Base-by-base conservation (phyloP, 495 filamentous ascomycete species). In the Podospora pseudocomata region DNA sequence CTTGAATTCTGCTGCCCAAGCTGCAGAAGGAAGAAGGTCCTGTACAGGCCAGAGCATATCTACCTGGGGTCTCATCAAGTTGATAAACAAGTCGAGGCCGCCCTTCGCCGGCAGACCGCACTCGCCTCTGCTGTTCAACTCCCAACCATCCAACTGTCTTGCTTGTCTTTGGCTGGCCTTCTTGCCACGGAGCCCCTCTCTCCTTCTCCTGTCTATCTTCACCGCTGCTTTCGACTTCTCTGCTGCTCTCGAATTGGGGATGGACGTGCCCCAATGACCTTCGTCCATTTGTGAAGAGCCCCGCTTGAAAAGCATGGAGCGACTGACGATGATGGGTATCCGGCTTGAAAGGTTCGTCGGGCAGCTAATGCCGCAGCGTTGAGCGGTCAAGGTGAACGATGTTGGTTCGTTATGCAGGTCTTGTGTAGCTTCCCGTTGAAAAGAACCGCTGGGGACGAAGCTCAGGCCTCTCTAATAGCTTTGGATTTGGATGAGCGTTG, bases 401-500 rank as follows among this genome's bases (percentile, higher is more conserved):
- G n/a, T 20, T 58, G 55, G 55, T 58, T 58, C 55, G 55, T 23
- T 23, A 58, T 58, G 55, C 55, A 58, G 55, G 55, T 58, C 55
- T 58, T 26, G 55, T 58, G 55, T 58, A 58, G 23, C n/a, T 58
- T 58, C 55, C 55, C 55, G 55, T 58, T 7, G 55, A 58, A 4
- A 20, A 13, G 55, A 58, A 58, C 55, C 6, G 9, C 55, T 58
- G 55, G 55, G 55, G 55, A 13, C 13, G 7, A 11, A 49, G 39
- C 39, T 49, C 39, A 49, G 39, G 39, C 39, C 39, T 11, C 39
- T 13, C 34, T 39, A 2, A 23, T 39, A 11, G 11, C 34, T 5
- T 39, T 39, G 34, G 34, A 11, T 39, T 39, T 5, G 39, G 39
- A 49, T 49, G 39, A 49, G 39, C 39, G 39, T 11, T 49, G 39